Conservation (phyloP, 805 yeast genomes). For the Lipomyces orientalis region DNA sequence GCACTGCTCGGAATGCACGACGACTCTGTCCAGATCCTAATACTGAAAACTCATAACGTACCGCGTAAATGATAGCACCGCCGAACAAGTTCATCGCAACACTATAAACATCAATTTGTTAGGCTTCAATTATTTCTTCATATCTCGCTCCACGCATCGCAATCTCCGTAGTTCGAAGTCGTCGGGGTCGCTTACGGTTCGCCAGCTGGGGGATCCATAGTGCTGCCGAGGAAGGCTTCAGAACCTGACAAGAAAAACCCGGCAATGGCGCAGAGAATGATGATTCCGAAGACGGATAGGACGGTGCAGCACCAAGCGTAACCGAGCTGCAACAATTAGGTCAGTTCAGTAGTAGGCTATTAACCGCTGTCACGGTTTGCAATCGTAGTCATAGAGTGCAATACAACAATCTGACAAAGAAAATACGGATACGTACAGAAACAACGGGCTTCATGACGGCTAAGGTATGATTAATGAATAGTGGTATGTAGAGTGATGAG, state of each 20-base stretch:
- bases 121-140: neutral
- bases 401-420: neutral
- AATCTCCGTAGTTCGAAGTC: neutral
- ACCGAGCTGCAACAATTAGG: constrained; percentile 30
- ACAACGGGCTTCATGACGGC: constrained; percentile 36
- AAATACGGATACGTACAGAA: constrained; percentile 25
- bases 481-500: constrained; percentile 4
- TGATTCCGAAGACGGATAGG: constrained; percentile 88
- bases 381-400: neutral
- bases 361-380: neutral
- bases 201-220: constrained; percentile 90
- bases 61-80: constrained; percentile 81
- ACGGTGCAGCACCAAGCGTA: constrained; percentile 93
- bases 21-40: too few relatives aligned
- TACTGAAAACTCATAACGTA: constrained; percentile 13
- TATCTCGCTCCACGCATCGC: neutral
- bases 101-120: constrained; percentile 41
- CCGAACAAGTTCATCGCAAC: constrained; percentile 90
- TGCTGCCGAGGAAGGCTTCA: constrained; percentile 92
- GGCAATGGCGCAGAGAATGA: constrained; percentile 84
- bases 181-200: constrained; percentile 58
- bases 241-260: constrained; percentile 77
- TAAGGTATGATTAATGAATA: neutral
- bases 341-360: neutral
- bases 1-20: neutral